Evolutionary conservation across 192 early-diverging fungal genomes (phyloP).

Genomic region (Spinellus fusiger): DNA sequence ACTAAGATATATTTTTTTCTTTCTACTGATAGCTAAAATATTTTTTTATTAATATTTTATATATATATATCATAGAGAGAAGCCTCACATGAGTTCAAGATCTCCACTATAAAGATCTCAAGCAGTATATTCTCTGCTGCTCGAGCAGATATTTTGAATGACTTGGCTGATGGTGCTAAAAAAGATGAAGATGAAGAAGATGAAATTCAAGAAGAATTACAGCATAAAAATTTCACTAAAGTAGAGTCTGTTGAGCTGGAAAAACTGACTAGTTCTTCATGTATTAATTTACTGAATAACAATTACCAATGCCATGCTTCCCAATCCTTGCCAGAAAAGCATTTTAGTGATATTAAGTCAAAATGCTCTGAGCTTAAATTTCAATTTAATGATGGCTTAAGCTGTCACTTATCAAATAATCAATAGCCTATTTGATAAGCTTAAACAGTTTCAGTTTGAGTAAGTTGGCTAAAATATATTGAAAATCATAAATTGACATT

Average conservation of each 20-base stretch:
- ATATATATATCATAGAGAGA: not conserved
- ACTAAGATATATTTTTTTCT: too few species aligned
- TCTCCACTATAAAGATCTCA: not conserved
- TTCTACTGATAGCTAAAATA: too few species aligned
- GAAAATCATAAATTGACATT: not conserved
- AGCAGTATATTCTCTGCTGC: not conserved
- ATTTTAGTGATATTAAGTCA: not conserved
- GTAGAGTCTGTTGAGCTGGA: constrained; percentile 4
- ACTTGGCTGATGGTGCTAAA: not conserved
- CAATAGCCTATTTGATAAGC: not conserved
- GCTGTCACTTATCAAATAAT: not conserved
- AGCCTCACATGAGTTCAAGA: not conserved
- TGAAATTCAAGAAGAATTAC: not conserved
- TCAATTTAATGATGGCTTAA: not conserved
- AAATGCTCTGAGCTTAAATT: not conserved
- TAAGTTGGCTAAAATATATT: not conserved
- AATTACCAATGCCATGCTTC: not conserved
- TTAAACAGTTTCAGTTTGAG: not conserved
- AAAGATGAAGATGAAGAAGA: constrained; percentile 12
- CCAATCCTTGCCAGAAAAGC: not conserved
- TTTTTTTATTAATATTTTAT: too few species aligned
- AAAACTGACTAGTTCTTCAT: not conserved
- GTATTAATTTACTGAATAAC: not conserved
- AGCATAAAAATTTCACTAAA: constrained; percentile 1
- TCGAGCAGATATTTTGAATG: not conserved